phyloP scores from a whole-genome alignment of 495 filamentous ascomycete genomes.

The Tuber umbilicatum region DNA sequence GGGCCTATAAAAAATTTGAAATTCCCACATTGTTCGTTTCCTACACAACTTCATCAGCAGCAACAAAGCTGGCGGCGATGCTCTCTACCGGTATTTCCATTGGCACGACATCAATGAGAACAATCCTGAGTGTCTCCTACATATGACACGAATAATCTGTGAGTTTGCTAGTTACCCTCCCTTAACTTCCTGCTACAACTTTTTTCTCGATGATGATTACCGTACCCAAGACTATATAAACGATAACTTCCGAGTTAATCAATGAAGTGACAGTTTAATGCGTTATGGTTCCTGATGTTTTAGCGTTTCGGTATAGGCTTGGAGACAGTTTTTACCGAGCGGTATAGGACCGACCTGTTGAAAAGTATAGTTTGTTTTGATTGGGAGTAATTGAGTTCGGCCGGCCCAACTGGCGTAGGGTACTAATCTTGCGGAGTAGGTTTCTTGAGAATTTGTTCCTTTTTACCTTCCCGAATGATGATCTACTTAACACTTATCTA shows the following conservation, averaged over 20 bases:
- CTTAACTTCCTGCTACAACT: slow-evolving; percentile 2
- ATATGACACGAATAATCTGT: slow-evolving; percentile 10
- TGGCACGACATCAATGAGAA: not conserved
- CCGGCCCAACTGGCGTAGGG: not conserved
- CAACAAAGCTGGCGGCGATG: not conserved
- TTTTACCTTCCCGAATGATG: slow-evolving; percentile 22
- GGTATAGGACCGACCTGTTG: not conserved
- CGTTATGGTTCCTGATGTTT: slow-evolving; percentile 39
- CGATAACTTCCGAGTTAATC: slow-evolving; percentile 34
- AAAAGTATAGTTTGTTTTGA: slow-evolving; percentile 4
- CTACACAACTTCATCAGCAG: slow-evolving; percentile 5
- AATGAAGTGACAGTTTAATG: slow-evolving; percentile 35
- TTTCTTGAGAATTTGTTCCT: not conserved
- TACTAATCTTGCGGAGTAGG: slow-evolving; percentile 2
- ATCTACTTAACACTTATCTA: slow-evolving; percentile 36
- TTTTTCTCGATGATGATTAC: slow-evolving; percentile 33
- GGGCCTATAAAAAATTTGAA: slow-evolving; percentile 22
- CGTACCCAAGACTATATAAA: slow-evolving; percentile 37
- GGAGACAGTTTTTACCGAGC: not conserved
- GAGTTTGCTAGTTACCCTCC: not conserved
- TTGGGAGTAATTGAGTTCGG: not conserved
- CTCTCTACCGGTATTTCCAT: not conserved
- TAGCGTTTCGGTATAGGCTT: not conserved
- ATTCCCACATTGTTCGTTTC: not conserved
- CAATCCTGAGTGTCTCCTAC: not conserved